phyloP scores from a whole-genome alignment of 1,284 basidiomycete genomes.

The Peniophora sp. region DNA sequence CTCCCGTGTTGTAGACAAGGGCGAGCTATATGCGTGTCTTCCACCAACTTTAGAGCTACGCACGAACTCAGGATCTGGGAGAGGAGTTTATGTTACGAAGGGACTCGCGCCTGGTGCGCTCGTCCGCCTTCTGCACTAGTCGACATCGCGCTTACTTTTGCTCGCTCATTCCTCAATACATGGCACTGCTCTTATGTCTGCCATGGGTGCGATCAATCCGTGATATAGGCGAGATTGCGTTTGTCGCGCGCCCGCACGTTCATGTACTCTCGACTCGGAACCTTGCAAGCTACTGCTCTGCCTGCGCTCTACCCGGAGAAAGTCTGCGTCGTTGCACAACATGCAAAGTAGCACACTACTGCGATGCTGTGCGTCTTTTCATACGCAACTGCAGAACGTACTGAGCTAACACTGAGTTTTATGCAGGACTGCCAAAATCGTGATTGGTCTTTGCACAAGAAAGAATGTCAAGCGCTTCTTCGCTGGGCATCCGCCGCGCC shows the following conservation, averaged over 20 bases:
- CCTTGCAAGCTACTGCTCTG: conserved; percentile 59
- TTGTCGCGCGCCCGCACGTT: conserved; percentile 52
- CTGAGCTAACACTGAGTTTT: background rate
- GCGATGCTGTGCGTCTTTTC: conserved; percentile 46
- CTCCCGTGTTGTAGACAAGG: background rate
- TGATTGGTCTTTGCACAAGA: conserved; percentile 75
- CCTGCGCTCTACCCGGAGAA: conserved; percentile 39
- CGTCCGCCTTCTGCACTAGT: background rate
- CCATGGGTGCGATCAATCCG: too few relatives aligned
- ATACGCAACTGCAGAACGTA: background rate
- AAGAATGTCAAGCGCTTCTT: conserved; percentile 67
- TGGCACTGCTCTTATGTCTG: too few relatives aligned
- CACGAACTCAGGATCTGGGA: conserved; percentile 13
- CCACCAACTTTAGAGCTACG: conserved; percentile 15
- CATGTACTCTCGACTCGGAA: conserved; percentile 60
- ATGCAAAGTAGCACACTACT: conserved; percentile 69
- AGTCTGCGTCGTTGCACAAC: conserved; percentile 60
- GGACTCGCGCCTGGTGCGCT: conserved; percentile 30
- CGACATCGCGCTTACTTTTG: too few relatives aligned
- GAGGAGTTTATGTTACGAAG: conserved; percentile 25
- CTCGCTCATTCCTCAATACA: too few relatives aligned
- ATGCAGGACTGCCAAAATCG: conserved; percentile 63
- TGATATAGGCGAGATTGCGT: conserved; percentile 55
- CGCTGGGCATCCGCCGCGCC: conserved; percentile 46
- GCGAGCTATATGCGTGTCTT: too few relatives aligned